Percentiles rank a stretch among this genome's conserved stretches.
Conservation (phyloP, 1,139 yeast genomes). For the Saccharomycopsis hybrid region DNA sequence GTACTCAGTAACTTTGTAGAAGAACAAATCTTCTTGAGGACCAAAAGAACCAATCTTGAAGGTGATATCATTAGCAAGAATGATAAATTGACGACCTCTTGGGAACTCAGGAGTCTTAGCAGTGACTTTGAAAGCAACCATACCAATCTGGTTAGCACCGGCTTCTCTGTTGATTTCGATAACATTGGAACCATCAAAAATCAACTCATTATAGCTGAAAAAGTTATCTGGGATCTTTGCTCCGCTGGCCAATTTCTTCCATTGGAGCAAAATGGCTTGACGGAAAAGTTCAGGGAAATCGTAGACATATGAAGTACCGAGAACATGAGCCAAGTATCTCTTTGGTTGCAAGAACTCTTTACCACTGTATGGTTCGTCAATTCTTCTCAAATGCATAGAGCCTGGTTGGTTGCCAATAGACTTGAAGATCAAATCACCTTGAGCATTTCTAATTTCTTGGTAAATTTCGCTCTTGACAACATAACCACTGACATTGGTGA, state of each 20-base stretch:
- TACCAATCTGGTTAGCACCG: constrained; percentile 91
- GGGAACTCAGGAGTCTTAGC: constrained; percentile 98
- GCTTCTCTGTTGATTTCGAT: constrained; percentile 93
- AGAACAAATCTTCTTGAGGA: constrained; percentile 91
- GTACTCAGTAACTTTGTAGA: constrained; percentile 84
- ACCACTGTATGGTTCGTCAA: constrained; percentile 93
- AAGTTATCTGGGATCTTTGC: constrained; percentile 68
- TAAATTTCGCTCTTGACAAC: constrained; percentile 93
- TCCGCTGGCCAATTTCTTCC: constrained; percentile 61
- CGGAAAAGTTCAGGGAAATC: constrained; percentile 99
- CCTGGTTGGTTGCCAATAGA: constrained; percentile 85
- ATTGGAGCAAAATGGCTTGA: constrained; percentile 78
- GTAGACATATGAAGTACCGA: constrained; percentile 97
- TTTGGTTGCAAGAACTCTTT: constrained; percentile 98
- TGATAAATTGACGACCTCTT: constrained; percentile 84
- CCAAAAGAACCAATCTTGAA: constrained; percentile 98
- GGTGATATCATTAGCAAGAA: constrained; percentile 95
- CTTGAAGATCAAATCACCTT: constrained; percentile 96
- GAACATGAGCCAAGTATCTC: constrained; percentile 95
- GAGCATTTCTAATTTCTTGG: constrained; percentile 85
- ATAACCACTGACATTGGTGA: constrained; percentile 93
- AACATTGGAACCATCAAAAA: constrained; percentile 72
- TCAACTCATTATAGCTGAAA: constrained; percentile 74
- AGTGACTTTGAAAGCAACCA: constrained; percentile 91
- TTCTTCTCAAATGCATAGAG: constrained; percentile 93